Percentiles rank a stretch among this genome's conserved stretches.
Conservation (phyloP, 768 basidiomycete species). For the Gymnopilus junonius region DNA sequence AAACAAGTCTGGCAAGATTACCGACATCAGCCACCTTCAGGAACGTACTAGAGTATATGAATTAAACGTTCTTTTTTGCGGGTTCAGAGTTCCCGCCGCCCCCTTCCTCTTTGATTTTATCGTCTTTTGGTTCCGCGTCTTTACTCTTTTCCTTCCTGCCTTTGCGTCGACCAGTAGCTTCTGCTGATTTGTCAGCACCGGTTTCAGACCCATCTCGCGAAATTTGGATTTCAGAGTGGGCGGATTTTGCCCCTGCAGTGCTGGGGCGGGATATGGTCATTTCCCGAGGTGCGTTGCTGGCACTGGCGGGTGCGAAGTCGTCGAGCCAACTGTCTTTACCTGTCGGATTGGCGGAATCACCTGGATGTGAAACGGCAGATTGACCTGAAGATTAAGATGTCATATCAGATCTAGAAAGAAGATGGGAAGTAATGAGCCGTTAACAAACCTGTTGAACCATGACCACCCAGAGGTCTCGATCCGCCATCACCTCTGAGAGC, state of each 20-base stretch:
- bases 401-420: not conserved
- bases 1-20: too few relatives aligned
- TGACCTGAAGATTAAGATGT: not conserved
- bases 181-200: not conserved
- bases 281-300: not conserved
- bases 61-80: too few relatives aligned
- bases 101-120: not conserved
- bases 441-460: not conserved
- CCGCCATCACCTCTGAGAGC: not conserved
- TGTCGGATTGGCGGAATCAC: not conserved
- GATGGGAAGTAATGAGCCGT: not conserved
- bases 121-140: too few relatives aligned
- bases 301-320: conserved; percentile 8
- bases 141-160: not conserved
- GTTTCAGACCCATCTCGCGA: not conserved
- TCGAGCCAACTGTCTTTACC: conserved; percentile 18
- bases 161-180: not conserved
- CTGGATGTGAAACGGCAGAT: not conserved
- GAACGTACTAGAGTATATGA: too few relatives aligned
- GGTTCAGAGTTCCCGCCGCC: not conserved
- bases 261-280: not conserved
- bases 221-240: too few relatives aligned
- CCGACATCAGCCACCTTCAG: too few relatives aligned
- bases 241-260: too few relatives aligned
- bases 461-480: not conserved